phyloP scores from a whole-genome alignment of 805 yeast species.

The Pichia exigua region DNA sequence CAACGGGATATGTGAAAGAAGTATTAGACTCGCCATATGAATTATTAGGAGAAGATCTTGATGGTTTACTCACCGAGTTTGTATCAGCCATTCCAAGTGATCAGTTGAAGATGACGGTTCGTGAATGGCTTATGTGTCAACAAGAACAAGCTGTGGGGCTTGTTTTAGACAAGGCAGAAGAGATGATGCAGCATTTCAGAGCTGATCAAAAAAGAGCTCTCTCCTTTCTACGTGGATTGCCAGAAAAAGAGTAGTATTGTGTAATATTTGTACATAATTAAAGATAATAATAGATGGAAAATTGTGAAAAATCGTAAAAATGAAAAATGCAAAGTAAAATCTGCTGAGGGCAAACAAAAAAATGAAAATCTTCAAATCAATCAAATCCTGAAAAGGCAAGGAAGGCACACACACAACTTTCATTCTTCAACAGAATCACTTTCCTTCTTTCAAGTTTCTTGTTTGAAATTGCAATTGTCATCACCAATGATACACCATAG shows the following conservation, averaged over 20 bases:
- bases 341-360: background rate
- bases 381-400: background rate
- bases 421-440: background rate
- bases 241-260: slow-evolving; percentile 16
- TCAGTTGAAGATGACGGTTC: slow-evolving; percentile 62
- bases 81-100: slow-evolving; percentile 62
- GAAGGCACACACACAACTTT: background rate
- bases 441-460: background rate
- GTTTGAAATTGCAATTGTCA: background rate
- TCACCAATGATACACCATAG: background rate
- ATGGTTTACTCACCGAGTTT: slow-evolving; percentile 57
- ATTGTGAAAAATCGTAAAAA: background rate
- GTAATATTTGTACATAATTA: background rate
- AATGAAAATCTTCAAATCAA: background rate
- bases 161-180: slow-evolving; percentile 38
- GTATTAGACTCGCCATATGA: slow-evolving; percentile 29
- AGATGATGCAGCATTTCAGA: slow-evolving; percentile 41
- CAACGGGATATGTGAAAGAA: slow-evolving; percentile 22
- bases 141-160: slow-evolving; percentile 47
- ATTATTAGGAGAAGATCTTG: slow-evolving; percentile 49
- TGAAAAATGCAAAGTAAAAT: background rate
- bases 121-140: slow-evolving; percentile 56
- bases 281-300: too few species aligned
- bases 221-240: slow-evolving; percentile 30
- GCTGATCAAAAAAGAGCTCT: slow-evolving; percentile 46